Base-by-base conservation (phyloP, 768 basidiomycete species). In the Naematelia encephala region DNA sequence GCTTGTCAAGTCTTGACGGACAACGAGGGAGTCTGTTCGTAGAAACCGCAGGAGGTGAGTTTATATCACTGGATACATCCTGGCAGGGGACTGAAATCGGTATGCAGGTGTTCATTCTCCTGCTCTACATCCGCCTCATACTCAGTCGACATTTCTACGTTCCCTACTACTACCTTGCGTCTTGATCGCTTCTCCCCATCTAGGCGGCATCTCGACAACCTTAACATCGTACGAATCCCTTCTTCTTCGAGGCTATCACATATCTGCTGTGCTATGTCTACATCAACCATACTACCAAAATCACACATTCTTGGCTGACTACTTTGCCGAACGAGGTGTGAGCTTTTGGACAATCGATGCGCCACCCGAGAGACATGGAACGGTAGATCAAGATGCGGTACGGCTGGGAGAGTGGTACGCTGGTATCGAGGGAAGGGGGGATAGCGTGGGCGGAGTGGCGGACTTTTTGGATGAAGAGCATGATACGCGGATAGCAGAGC, bases 41-140 rank as follows among this genome's bases (percentile, higher is more conserved):
- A 47, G 94, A 98, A 78, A 93, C 94, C 8, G 94, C 93, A 13
- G 94, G 94, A 84, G 94, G 93, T 91, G 77, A 81, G 84, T 66
- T n/a, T 1, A 13, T 0, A 16, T 29, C 25, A 19, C 16, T 16
- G 13, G 19, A 34, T 39, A 39, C 16, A 16, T 27, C 16, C 13
- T 19, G 44, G 22, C 58, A 21, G 34, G 25, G 13, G 14, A 25
- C 29, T 43, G 22, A 61, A 54, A n/a, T n/a, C n/a, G n/a, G 44
- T 51, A 29, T 52, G 0, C 73, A 94, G 92, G 93, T 39, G 88
- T 94, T 11, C 93, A 96, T 68, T 93, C 90, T 65, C 94, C 94
- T 0, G 85, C 88, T 2, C 79, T 90, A 4, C 76, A 77, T 87
- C 87, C 14, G 86, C 91, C 26, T 84, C 86, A 11, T 86, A 77